Base-by-base conservation (phyloP, 306 rosid genomes). In the Begonia peltatifolia region DNA sequence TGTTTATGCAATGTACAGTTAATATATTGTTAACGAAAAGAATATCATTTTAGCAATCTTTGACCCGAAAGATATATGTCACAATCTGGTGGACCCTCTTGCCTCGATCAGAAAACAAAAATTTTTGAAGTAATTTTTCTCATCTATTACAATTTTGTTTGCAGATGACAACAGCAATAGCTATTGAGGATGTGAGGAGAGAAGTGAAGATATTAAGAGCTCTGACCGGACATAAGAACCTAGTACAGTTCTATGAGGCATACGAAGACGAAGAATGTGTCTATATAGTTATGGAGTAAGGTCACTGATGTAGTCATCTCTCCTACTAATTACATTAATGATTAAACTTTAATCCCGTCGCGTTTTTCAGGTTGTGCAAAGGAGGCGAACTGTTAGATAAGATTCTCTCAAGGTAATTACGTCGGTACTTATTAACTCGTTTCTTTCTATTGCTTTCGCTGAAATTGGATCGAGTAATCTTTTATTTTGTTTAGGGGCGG, bases 141-240 rank as follows among this genome's bases (percentile, higher is more conserved):
- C 23, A 30, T 30, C 38, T 3, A 30, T 30, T 30, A n/a, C 25
- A 14, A 54, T 35, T 38, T 44, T 44, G 12, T 18, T 53, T 23
- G 70, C 85, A 87, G 96, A 81, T 87, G 96, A 79, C 96, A 22
- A 87, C 96, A 57, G 88, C 94, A 20, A 87, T 87, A 70, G 83
- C 94, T 13, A 71, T 87, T 30, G 96, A 87, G 68, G 96, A 87
- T 71, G 92, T 87, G 51, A 71, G 94, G 61, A 81, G 96, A 67
- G 96, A 87, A 72, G 96, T 87, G 49, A 84, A 79, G 76, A 87
- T 87, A 71, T 70, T 87, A 51, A 77, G 85, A 2, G 94, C 87
- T 41, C 67, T 87, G 53, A 71, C 81, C 0, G 95, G 95, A 58
- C 96, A 87, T 58, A 69, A 69, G 70, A 87, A 87, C 71, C 60